Conservation (phyloP, 164 flowering plant genomes). For the Piper betle region DNA sequence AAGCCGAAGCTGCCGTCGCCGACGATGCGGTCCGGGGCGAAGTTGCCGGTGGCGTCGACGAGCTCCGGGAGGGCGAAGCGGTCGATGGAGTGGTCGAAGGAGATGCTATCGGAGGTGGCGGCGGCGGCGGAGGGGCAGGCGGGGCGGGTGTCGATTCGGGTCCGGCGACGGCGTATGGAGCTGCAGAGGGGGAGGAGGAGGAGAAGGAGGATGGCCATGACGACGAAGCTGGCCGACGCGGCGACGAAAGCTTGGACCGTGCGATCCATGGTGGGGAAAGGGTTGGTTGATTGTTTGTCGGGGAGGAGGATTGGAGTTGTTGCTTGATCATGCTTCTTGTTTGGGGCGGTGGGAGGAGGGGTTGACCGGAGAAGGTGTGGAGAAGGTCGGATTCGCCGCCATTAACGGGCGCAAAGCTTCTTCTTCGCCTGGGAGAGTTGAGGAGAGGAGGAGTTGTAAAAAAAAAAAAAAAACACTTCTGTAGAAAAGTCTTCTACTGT, state of each 20-base stretch:
- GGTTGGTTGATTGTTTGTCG: too few species aligned
- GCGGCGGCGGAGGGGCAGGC: too few species aligned
- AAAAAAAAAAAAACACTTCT: too few species aligned
- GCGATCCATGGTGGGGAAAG: conserved; percentile 26
- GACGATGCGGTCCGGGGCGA: conserved; percentile 45
- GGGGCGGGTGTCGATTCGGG: background rate
- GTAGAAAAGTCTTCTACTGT: too few species aligned
- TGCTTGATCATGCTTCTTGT: too few species aligned
- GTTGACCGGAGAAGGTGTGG: too few species aligned
- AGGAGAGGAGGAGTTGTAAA: too few species aligned
- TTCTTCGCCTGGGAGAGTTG: too few species aligned
- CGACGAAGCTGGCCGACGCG: conserved; percentile 38
- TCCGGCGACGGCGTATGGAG: background rate
- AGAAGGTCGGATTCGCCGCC: too few species aligned
- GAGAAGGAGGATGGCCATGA: conserved; percentile 24
- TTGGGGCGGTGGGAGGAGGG: too few species aligned
- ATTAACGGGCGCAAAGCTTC: too few species aligned
- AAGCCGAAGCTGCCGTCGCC: conserved; percentile 86
- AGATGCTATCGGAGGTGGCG: conserved; percentile 31
- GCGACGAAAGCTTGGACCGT: conserved; percentile 27
- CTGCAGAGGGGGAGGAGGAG: conserved; percentile 22
- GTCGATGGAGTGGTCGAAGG: conserved; percentile 45
- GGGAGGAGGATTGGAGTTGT: background rate
- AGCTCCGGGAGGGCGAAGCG: conserved; percentile 61
- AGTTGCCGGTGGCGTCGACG: conserved; percentile 42